Evolutionary conservation across 2,329 filamentous ascomycete species (phyloP).

Genomic region (Ophiocordyceps camponoti-floridani): DNA sequence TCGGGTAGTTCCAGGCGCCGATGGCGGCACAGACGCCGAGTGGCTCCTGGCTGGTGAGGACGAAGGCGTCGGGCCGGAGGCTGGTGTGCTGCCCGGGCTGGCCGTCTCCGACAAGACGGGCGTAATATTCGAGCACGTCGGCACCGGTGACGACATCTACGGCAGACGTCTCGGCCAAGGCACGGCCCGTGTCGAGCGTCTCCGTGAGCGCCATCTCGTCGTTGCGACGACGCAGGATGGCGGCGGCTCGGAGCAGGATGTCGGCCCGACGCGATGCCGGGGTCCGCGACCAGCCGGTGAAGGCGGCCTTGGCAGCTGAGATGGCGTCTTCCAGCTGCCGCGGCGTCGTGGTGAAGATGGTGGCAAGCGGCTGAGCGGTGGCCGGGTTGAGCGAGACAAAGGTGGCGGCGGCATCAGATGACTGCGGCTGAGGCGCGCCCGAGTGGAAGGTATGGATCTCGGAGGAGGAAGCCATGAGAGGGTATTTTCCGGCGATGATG

Average conservation of each 20-base stretch:
- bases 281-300: slow-evolving; percentile 59
- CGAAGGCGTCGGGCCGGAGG: slow-evolving; percentile 58
- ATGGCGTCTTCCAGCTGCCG: slow-evolving; percentile 56
- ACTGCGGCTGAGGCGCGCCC: slow-evolving; percentile 43
- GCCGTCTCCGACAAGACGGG: slow-evolving; percentile 60
- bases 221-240: slow-evolving; percentile 56
- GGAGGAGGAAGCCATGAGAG: slow-evolving; percentile 15
- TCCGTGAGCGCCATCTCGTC: slow-evolving; percentile 64
- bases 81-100: slow-evolving; percentile 65
- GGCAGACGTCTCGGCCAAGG: slow-evolving; percentile 66
- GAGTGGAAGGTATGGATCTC: slow-evolving; percentile 53
- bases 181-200: slow-evolving; percentile 74
- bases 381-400: slow-evolving; percentile 63
- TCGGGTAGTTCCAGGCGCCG: slow-evolving; percentile 83
- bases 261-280: slow-evolving; percentile 57
- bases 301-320: slow-evolving; percentile 50
- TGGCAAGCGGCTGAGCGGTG: slow-evolving; percentile 48
- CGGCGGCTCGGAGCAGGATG: slow-evolving; percentile 60
- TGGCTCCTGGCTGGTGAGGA: slow-evolving; percentile 68
- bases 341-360: slow-evolving; percentile 51
- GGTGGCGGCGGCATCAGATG: slow-evolving; percentile 37
- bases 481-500: neutral
- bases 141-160: slow-evolving; percentile 72
- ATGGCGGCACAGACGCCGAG: slow-evolving; percentile 75
- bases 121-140: slow-evolving; percentile 77